Conservation (phyloP, 805 yeast genomes). For the Candida germanica region DNA sequence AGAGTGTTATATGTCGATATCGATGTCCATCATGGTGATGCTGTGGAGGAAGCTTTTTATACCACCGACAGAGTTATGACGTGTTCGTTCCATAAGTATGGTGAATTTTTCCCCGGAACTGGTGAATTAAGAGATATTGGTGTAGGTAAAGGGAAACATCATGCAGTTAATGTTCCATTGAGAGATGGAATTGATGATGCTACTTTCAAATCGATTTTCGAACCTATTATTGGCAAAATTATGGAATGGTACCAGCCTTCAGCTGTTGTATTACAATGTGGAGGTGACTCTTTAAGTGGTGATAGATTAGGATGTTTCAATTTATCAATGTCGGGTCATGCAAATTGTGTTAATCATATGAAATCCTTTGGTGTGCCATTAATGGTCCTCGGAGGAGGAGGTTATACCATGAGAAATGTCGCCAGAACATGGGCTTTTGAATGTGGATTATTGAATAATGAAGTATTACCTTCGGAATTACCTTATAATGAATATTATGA, state of each 20-base stretch:
- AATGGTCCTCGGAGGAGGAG: constrained; percentile 97
- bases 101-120: constrained; percentile 97
- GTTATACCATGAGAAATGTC: constrained; percentile 96
- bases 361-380: constrained; percentile 83
- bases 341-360: constrained; percentile 89
- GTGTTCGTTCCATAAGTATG: constrained; percentile 92
- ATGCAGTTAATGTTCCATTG: constrained; percentile 86
- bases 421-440: constrained; percentile 95
- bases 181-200: constrained; percentile 96
- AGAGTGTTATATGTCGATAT: constrained; percentile 91
- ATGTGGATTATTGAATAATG: constrained; percentile 81
- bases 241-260: constrained; percentile 91
- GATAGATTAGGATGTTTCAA: constrained; percentile 96
- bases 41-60: constrained; percentile 96
- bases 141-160: constrained; percentile 85
- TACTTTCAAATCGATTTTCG: constrained; percentile 78
- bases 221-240: constrained; percentile 76
- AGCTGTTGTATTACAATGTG: constrained; percentile 96
- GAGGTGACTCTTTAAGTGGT: constrained; percentile 95
- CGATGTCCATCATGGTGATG: constrained; percentile 97
- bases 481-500: constrained; percentile 97
- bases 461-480: constrained; percentile 67
- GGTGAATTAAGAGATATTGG: constrained; percentile 92
- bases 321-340: constrained; percentile 90
- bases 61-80: constrained; percentile 96